Conservation (phyloP, 805 yeast species). For the Jamesozyma piceae region DNA sequence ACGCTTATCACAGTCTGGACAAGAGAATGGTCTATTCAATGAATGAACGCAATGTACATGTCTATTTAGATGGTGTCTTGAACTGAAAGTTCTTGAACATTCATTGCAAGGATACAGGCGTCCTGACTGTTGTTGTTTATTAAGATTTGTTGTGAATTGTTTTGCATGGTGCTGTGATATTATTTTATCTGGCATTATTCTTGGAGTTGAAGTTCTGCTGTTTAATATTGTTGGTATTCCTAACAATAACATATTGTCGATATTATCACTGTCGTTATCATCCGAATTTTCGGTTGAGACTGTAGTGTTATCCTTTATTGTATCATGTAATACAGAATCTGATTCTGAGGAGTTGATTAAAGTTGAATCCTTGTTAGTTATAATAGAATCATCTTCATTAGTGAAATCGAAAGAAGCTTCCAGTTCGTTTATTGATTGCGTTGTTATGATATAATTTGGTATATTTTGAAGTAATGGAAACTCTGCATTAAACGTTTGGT, state of each 20-base stretch:
- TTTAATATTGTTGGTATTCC: conserved; percentile 27
- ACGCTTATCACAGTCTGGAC: conserved; percentile 30
- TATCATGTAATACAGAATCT: neutral
- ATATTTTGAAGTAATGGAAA: neutral
- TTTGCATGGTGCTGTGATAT: neutral
- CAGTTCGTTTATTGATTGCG: neutral
- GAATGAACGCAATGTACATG: conserved; percentile 32
- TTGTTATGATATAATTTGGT: neutral
- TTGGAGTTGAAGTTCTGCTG: conserved; percentile 25
- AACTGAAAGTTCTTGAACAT: conserved; percentile 27
- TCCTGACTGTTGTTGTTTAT: conserved; percentile 1
- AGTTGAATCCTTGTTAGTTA: neutral
- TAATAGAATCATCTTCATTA: neutral
- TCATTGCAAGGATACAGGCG: conserved; percentile 18
- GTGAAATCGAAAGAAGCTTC: neutral
- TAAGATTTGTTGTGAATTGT: neutral
- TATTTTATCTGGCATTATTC: conserved; percentile 6
- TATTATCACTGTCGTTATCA: neutral
- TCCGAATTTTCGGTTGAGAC: neutral
- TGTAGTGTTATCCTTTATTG: neutral
- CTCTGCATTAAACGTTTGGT: neutral
- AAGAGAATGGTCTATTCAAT: conserved; percentile 29
- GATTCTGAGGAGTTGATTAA: neutral
- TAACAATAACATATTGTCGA: conserved; percentile 23
- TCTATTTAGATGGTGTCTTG: conserved; percentile 32